A percentile compares a stretch with the other conserved stretches of the same genome.
These are phyloP conservation scores for Dothistroma septosporum DNA, from an alignment of 2,329 filamentous ascomycete species.

Conservation along the genomic window DNA sequence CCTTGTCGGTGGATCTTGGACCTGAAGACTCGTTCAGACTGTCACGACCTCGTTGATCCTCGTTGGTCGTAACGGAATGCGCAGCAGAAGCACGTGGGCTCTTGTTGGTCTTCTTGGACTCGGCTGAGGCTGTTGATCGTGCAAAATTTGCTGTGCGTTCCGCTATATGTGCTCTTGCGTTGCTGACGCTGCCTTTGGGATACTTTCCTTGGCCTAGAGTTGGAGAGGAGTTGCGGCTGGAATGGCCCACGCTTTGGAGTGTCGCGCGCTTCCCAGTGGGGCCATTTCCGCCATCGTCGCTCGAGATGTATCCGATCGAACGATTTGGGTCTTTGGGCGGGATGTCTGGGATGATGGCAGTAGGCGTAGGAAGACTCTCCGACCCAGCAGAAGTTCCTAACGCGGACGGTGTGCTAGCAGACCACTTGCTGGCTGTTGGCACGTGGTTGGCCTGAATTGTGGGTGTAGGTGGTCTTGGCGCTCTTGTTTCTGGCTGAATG, in stretches of 20 bases:
- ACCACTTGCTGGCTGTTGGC: constrained; percentile 27
- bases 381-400: constrained; percentile 5
- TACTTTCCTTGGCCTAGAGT: constrained; percentile 16
- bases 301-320: constrained; percentile 28
- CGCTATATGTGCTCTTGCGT: constrained; percentile 9
- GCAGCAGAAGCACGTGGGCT: constrained; percentile 9
- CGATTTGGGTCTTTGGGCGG: constrained; percentile 8
- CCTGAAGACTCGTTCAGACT: background rate
- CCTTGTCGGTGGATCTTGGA: background rate
- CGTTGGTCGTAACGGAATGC: constrained; percentile 2
- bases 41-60: constrained; percentile 11
- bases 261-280: background rate
- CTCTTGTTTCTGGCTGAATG: background rate
- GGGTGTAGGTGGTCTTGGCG: background rate
- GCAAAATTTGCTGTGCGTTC: constrained; percentile 15
- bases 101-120: constrained; percentile 20
- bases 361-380: background rate
- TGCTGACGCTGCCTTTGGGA: constrained; percentile 17
- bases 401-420: constrained; percentile 26
- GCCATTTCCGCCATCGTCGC: constrained; percentile 4
- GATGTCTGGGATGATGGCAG: background rate
- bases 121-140: constrained; percentile 20
- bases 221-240: constrained; percentile 23
- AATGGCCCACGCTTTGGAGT: background rate
- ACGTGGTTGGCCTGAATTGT: constrained; percentile 2